Base-by-base conservation (phyloP, 2,329 filamentous ascomycete species). In the Diaporthe humulicola region DNA sequence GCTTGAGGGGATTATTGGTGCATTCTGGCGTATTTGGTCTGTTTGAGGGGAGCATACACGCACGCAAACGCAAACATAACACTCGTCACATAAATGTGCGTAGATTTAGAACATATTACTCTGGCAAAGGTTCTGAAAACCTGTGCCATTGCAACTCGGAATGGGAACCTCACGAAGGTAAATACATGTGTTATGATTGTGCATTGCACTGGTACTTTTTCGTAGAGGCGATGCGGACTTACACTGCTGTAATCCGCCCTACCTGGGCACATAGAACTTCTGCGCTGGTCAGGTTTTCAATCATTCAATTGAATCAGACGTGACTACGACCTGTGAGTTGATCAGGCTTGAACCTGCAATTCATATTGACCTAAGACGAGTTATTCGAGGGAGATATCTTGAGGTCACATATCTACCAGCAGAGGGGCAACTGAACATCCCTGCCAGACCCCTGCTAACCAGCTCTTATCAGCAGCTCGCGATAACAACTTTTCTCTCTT, bases 401-500 rank as follows among this genome's bases (percentile, higher is more conserved):
- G n/a, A n/a, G n/a, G n/a, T n/a, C n/a, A n/a, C n/a, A n/a, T n/a
- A n/a, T n/a, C n/a, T n/a, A n/a, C n/a, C n/a, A n/a, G n/a, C n/a
- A n/a, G n/a, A n/a, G n/a, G n/a, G n/a, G n/a, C n/a, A n/a, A n/a
- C n/a, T n/a, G n/a, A n/a, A 33, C 19, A 52, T 69, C 66, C 73
- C 45, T 70, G 72, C 56, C 15, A 25, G 56, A 25, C 25, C 42
- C 36, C 14, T 25, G 40, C 14, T 19, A 36, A 38, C 60, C 42
- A 36, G 5, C 42, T 48, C 70, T 52, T 25, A 54, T 30, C 50
- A 58, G 60, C 60, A 25, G 14, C 60, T 6, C 60, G n/a, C 50
- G 64, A 74, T 70, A 67, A 60, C 14, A 66, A 74, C 58, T 74
- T 73, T 67, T 64, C 58, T 28, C 17, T 28, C 17, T 45, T 6